A percentile compares a stretch with the other conserved stretches of the same genome.
Conservation (phyloP, 768 basidiomycete genomes). For the Leccinum boreale region DNA sequence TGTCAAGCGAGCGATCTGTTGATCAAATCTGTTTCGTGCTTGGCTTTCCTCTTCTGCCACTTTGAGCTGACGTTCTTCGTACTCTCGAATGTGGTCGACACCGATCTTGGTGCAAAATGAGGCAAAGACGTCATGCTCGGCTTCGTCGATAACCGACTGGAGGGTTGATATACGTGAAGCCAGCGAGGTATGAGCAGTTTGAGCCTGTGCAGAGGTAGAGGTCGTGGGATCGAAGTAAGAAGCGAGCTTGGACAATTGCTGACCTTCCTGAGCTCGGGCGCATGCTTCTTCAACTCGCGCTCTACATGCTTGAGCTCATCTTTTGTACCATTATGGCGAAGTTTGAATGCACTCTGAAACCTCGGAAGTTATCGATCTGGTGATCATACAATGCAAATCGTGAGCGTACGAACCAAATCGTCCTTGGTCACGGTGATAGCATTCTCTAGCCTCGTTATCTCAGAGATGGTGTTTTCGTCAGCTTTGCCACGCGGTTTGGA, state of each 20-base stretch:
- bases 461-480: constrained; percentile 74
- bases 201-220: constrained; percentile 40
- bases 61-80: constrained; percentile 88
- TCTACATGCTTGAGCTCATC: constrained; percentile 83
- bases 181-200: constrained; percentile 48
- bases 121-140: constrained; percentile 77
- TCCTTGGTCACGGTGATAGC: constrained; percentile 70
- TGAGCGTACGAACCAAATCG: constrained; percentile 60
- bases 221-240: neutral
- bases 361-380: neutral
- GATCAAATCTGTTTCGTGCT: constrained; percentile 76
- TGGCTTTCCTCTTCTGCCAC: constrained; percentile 87
- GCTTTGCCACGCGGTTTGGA: constrained; percentile 79
- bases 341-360: constrained; percentile 66
- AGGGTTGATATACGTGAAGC: constrained; percentile 56
- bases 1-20: constrained; percentile 79
- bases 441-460: constrained; percentile 78
- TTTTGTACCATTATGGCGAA: constrained; percentile 72
- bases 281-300: constrained; percentile 59
- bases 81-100: constrained; percentile 82
- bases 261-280: constrained; percentile 74
- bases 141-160: constrained; percentile 57
- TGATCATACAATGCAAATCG: neutral
- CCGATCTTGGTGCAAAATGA: constrained; percentile 78
- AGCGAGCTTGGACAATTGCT: neutral